phyloP scores from a whole-genome alignment of 495 filamentous ascomycete species.

The Staphylotrichum longicolle region DNA sequence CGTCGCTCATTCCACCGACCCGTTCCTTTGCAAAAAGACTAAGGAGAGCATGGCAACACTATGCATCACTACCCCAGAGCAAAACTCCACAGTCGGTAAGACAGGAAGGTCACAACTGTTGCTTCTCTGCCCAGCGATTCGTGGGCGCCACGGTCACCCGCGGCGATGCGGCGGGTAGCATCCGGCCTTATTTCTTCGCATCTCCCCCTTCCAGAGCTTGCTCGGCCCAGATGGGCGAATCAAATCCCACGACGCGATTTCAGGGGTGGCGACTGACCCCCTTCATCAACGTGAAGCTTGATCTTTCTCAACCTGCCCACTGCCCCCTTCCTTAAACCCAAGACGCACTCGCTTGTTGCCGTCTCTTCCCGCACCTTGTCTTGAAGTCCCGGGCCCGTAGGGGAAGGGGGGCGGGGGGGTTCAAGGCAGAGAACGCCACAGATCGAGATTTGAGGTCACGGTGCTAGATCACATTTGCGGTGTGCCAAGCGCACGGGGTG shows the following conservation, averaged over 20 bases:
- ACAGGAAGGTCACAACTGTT: background rate
- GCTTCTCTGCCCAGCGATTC: constrained; percentile 1
- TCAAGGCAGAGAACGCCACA: background rate
- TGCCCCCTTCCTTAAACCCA: background rate
- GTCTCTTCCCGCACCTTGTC: constrained; percentile 11
- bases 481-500: background rate
- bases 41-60: background rate
- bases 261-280: constrained; percentile 20
- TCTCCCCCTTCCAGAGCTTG: constrained; percentile 6
- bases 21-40: background rate
- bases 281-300: constrained; percentile 16
- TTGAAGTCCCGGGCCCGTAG: background rate
- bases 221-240: constrained; percentile 26
- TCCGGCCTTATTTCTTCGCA: constrained; percentile 31
- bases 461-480: background rate
- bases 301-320: background rate
- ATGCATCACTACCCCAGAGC: too few relatives aligned
- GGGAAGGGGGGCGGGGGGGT: too few relatives aligned
- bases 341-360: constrained; percentile 19
- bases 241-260: constrained; percentile 11
- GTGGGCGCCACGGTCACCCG: background rate
- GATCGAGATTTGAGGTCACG: background rate
- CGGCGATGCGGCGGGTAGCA: constrained; percentile 21
- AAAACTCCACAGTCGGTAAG: background rate
- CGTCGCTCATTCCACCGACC: background rate